These are phyloP conservation scores for Venturia carpophila DNA, from an alignment of 2,329 filamentous ascomycete species.

Conservation along the genomic window DNA sequence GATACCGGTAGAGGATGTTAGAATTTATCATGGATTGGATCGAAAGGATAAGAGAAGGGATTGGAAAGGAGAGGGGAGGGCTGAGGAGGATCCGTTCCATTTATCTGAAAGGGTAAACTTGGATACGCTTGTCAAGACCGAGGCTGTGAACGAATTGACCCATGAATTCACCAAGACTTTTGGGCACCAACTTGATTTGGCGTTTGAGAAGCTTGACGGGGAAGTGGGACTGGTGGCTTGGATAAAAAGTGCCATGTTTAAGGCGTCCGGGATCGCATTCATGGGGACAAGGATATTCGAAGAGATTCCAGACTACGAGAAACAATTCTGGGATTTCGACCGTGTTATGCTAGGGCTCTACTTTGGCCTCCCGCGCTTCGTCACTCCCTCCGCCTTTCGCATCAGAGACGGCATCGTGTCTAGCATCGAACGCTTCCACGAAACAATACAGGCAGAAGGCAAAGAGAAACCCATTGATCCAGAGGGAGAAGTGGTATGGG, in stretches of 20 bases:
- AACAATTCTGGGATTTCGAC: conserved; percentile 29
- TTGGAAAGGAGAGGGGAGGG: conserved; percentile 13
- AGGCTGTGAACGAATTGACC: conserved; percentile 28
- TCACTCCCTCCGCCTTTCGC: conserved; percentile 23
- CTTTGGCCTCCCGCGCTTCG: conserved; percentile 25
- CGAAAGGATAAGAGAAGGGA: neutral
- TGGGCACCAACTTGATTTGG: conserved; percentile 22
- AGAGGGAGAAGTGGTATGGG: conserved; percentile 23
- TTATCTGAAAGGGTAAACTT: conserved; percentile 25
- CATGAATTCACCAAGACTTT: conserved; percentile 23
- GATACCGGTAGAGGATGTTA: conserved; percentile 20
- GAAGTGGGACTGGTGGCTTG: conserved; percentile 25
- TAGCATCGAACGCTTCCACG: conserved; percentile 26
- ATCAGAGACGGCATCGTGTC: conserved; percentile 23
- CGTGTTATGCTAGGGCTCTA: conserved; percentile 26
- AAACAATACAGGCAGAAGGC: conserved; percentile 20
- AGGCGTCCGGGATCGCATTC: conserved; percentile 26
- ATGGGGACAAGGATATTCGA: conserved; percentile 26
- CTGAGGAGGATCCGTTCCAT: conserved; percentile 20
- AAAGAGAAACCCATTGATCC: conserved; percentile 14
- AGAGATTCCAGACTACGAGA: conserved; percentile 25
- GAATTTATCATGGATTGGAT: conserved; percentile 10
- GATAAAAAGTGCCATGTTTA: conserved; percentile 27
- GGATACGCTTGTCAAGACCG: conserved; percentile 25
- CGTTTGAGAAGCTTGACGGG: conserved; percentile 1